These are phyloP conservation scores for Hyaloscypha finlandica DNA, from an alignment of 495 filamentous ascomycete species.

Conservation along the genomic window DNA sequence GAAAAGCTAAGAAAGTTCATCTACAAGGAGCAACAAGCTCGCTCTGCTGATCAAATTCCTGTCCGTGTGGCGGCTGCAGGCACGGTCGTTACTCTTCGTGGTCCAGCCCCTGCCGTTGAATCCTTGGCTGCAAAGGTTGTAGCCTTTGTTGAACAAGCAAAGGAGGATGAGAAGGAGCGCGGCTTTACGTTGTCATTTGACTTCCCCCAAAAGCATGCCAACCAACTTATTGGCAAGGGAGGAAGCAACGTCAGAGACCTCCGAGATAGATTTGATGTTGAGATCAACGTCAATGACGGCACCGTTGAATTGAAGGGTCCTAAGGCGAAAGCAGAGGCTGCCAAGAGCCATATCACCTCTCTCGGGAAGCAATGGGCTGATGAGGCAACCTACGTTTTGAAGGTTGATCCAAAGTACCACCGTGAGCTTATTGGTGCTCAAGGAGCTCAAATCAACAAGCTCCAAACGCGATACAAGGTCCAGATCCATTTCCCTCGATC, in stretches of 20 bases:
- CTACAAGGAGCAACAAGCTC: slow-evolving; percentile 70
- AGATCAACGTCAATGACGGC: slow-evolving; percentile 84
- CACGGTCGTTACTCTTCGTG: slow-evolving; percentile 68
- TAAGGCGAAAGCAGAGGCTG: slow-evolving; percentile 72
- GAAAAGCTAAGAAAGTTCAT: slow-evolving; percentile 79
- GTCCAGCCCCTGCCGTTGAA: slow-evolving; percentile 70
- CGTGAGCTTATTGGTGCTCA: slow-evolving; percentile 86
- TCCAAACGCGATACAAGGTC: slow-evolving; percentile 87
- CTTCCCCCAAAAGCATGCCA: slow-evolving; percentile 92
- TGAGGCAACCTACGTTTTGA: slow-evolving; percentile 80
- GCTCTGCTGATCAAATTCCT: slow-evolving; percentile 66
- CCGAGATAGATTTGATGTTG: slow-evolving; percentile 96
- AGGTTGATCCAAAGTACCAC: slow-evolving; percentile 87
- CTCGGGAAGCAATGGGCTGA: slow-evolving; percentile 81
- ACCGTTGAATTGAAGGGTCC: slow-evolving; percentile 63
- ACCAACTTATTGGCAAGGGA: slow-evolving; percentile 87
- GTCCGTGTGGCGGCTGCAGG: slow-evolving; percentile 63
- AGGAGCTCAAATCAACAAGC: slow-evolving; percentile 87
- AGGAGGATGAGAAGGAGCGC: slow-evolving; percentile 84
- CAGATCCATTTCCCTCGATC: slow-evolving; percentile 91
- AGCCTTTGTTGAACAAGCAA: slow-evolving; percentile 79
- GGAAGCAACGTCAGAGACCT: slow-evolving; percentile 94
- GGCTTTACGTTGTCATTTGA: slow-evolving; percentile 83
- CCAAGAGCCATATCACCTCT: slow-evolving; percentile 72
- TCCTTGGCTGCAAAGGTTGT: slow-evolving; percentile 67